Base-by-base conservation (phyloP, 495 filamentous ascomycete species). In the Collariella sp. region DNA sequence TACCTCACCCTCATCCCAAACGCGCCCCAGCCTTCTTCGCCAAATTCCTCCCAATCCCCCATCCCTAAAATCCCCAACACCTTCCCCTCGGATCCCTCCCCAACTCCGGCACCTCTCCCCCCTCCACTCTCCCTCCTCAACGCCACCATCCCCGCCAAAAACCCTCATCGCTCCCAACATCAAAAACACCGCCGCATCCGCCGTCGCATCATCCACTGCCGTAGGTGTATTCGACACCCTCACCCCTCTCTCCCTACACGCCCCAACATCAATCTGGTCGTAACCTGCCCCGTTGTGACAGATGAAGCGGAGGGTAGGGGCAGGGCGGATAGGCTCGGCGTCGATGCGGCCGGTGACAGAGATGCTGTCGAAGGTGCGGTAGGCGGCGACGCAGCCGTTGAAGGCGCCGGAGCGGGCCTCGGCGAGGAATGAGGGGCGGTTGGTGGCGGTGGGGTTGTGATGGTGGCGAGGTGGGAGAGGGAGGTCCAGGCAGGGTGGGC, bases 221-320 rank as follows among this genome's bases (percentile, higher is more conserved):
- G 79, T 83, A 46, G 87, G 89, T n/a, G 83, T 81, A 67, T 96
- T 91, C 45, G 85, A 88, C 34, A 95, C 84, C 18, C 71, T 76
- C 53, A 95, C 79, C 29, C 65, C 70, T 51, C 77, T 78, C 2
- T 75, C 73, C 15, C 78, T 84, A 74, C 87, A 91, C 33, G 83
- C 83, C 51, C 80, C 69, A 29, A 89, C 75, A 64, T 85, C 80
- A 50, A 93, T 72, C 69, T 88, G 83, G 68, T 93, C 89, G 69
- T 91, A 93, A 19, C 89, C 89, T 35, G 88, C 86, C 33, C 89
- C 90, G 62, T 89, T 91, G 66, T 96, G 89, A 63, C 82, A 86
- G 57, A 95, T 78, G 67, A 86, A 95, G 56, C 79, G 83, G 36
- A 95, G 64, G 3, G 80, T 83, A 67, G 61, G 1, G 89, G 89